Percentiles rank a stretch among this genome's conserved stretches.
Evolutionary conservation across 371 early-diverging fungal genomes (phyloP).

Genomic region (Encephalitozoon romaleae): DNA sequence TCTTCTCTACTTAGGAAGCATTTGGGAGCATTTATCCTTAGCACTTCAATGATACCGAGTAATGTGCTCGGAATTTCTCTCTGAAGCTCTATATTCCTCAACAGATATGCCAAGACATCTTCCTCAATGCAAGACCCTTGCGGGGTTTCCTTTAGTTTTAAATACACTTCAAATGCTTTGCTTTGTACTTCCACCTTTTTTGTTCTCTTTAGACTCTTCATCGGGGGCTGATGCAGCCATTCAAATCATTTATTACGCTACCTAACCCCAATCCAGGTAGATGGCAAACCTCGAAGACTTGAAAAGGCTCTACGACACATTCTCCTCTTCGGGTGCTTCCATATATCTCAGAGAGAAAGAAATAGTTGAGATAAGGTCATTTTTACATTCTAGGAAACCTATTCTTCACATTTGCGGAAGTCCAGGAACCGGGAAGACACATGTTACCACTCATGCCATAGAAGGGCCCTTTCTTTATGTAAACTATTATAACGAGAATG

Average conservation of each 20-base stretch:
- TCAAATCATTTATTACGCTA: not conserved
- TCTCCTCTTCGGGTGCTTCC: not conserved
- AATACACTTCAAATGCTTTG: not conserved
- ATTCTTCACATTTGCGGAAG: conserved; percentile 52
- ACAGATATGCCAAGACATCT: not conserved
- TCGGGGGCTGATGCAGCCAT: not conserved
- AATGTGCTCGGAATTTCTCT: not conserved
- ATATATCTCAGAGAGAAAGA: conserved; percentile 45
- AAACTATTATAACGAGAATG: conserved; percentile 29
- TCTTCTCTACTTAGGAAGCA: not conserved
- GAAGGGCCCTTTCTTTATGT: conserved; percentile 21
- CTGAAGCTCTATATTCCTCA: not conserved
- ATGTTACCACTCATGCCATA: not conserved
- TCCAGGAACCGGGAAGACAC: conserved; percentile 58
- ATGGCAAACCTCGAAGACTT: not conserved
- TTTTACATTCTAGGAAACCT: conserved; percentile 17
- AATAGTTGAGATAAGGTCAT: conserved; percentile 32
- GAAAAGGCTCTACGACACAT: conserved; percentile 9
- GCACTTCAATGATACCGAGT: not conserved
- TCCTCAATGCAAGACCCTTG: not conserved
- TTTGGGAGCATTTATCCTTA: not conserved
- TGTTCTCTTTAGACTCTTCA: not conserved
- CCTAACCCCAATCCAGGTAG: not conserved
- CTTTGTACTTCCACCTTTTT: not conserved
- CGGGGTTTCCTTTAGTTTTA: not conserved